Base-by-base conservation (phyloP, 441 rosid species). In the Eruca vesicaria region DNA sequence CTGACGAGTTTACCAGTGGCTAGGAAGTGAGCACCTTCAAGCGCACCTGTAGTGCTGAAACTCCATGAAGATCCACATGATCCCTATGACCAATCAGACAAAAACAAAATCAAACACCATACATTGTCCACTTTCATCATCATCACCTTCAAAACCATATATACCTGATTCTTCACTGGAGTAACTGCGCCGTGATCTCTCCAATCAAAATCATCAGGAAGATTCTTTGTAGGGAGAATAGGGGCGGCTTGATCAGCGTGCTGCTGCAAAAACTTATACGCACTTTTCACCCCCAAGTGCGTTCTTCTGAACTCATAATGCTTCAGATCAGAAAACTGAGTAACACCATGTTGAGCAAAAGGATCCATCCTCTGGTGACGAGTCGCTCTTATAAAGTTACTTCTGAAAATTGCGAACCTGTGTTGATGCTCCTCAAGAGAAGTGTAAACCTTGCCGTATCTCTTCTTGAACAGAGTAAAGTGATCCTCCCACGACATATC, bases 51-150 rank as follows among this genome's bases (percentile, higher is more conserved):
- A 7, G 98, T 83, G 73, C 98, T 96, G 80, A 96, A 96, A 83
- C 97, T 90, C 99, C 99, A 96, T 82, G 98, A 96, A 0, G 98
- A 96, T 43, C 98, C 99, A 50, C 97, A 96, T 3, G 92, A 80
- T 72, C 97, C 99, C 98, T 92, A 79, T 45, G 53, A 45, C 15
- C 53, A 3, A 7, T n/a, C 52, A 2, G 4, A 5, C 19, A n/a
- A 8, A 23, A 12, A 2, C 2, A 14, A 29, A 60, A 57, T 31
- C 59, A 59, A 41, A 2, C 36, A 70, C 1, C 19, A 15, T 31
- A 45, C 20, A n/a, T 56, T 36, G 43, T 36, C 43, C 43, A 10
- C 43, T 36, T 36, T 36, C 45, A 41, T 41, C 18, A 23, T 18
- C 26, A 19, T 19, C n/a, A n/a, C n/a, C 1, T 11, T 15, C 20